These are phyloP conservation scores for Byssochlamys sp. DNA, from an alignment of 2,329 filamentous ascomycete genomes.

Conservation along the genomic window DNA sequence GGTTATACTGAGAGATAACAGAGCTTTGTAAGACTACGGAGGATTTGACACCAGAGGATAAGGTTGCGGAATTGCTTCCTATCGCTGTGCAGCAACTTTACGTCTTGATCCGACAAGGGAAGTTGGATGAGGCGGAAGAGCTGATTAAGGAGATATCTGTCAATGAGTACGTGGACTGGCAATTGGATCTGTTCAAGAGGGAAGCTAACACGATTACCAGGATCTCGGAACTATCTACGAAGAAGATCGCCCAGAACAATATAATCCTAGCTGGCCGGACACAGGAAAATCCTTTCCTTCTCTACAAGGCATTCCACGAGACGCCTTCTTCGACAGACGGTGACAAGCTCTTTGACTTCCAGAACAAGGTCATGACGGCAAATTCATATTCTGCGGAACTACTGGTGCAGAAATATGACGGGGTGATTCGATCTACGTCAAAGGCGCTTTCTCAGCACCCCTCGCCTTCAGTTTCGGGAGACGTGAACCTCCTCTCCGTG, in stretches of 20 bases:
- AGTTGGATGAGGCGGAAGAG: conserved; percentile 46
- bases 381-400: conserved; percentile 50
- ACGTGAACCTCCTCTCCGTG: conserved; percentile 49
- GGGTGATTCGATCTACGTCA: conserved; percentile 47
- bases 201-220: conserved; percentile 22
- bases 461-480: conserved; percentile 41
- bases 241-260: conserved; percentile 53
- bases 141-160: conserved; percentile 43
- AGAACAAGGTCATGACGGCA: conserved; percentile 44
- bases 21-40: conserved; percentile 52
- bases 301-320: conserved; percentile 47
- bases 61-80: conserved; percentile 49
- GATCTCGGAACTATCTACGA: conserved; percentile 50
- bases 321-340: conserved; percentile 38
- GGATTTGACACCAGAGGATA: conserved; percentile 51
- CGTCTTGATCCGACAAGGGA: conserved; percentile 47
- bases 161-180: conserved; percentile 37
- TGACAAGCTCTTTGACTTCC: conserved; percentile 51
- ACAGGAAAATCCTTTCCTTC: conserved; percentile 47
- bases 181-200: background rate
- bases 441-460: conserved; percentile 41
- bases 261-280: conserved; percentile 39
- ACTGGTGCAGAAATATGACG: conserved; percentile 51
- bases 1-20: conserved; percentile 8
- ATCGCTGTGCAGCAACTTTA: conserved; percentile 55